A percentile compares a stretch with the other conserved stretches of the same genome.
These are phyloP conservation scores for Ceraceosorus bombacis DNA, from an alignment of 1,284 basidiomycete species.

Conservation along the genomic window DNA sequence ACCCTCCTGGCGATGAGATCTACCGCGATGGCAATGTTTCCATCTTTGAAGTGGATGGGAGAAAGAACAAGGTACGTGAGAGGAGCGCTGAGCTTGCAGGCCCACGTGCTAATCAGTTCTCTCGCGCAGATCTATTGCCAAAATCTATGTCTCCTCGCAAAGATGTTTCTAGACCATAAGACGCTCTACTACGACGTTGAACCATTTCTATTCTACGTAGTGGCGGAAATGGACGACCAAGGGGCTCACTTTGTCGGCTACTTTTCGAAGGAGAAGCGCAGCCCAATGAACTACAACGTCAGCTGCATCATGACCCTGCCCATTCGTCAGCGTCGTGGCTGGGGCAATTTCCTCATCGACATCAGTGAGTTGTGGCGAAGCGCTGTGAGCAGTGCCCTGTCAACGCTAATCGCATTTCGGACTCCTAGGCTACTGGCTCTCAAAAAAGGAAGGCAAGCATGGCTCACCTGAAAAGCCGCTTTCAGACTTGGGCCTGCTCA, in stretches of 20 bases:
- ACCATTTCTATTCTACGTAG: conserved; percentile 98
- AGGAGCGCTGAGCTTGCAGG: neutral
- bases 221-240: conserved; percentile 77
- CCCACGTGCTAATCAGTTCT: neutral
- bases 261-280: conserved; percentile 99
- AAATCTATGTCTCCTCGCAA: conserved; percentile 89
- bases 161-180: conserved; percentile 99
- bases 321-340: conserved; percentile 92
- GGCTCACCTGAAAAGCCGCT: conserved; percentile 97
- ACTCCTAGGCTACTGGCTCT: conserved; percentile 76
- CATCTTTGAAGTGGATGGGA: conserved; percentile 97
- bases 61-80: conserved; percentile 62
- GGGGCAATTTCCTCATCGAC: conserved; percentile 90
- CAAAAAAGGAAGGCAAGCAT: conserved; percentile 89
- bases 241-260: conserved; percentile 95
- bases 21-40: conserved; percentile 93
- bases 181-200: conserved; percentile 99
- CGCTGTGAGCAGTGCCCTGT: neutral
- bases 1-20: conserved; percentile 95
- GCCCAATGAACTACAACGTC: conserved; percentile 94
- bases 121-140: conserved; percentile 70
- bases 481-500: conserved; percentile 82
- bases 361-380: conserved; percentile 4
- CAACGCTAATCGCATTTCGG: too few relatives aligned
- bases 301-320: conserved; percentile 97